These are phyloP conservation scores for Geranomyces variabilis DNA, from an alignment of 192 early-diverging fungal genomes.

Conservation along the genomic window DNA sequence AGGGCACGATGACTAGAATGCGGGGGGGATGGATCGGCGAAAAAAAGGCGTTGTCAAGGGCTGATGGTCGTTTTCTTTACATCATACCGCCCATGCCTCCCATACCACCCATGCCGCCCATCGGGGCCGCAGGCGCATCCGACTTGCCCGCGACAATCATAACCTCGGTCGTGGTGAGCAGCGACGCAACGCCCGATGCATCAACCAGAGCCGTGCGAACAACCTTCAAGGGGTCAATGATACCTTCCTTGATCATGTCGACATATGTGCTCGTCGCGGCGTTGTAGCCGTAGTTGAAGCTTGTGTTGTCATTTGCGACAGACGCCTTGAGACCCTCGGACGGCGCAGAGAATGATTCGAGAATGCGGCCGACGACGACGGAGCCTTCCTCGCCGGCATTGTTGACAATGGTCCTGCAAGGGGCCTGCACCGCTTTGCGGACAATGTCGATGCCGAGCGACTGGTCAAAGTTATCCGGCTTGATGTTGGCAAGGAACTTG, in stretches of 20 bases:
- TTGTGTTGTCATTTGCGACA: slow-evolving; percentile 16
- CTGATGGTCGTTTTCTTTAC: no score
- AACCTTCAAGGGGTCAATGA: slow-evolving; percentile 99
- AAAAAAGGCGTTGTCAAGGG: no score
- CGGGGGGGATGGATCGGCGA: no score
- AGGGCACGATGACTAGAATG: no score
- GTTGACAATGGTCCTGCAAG: slow-evolving; percentile 91
- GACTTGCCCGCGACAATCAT: slow-evolving; percentile 93
- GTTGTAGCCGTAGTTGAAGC: slow-evolving; percentile 95
- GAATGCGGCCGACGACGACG: slow-evolving; percentile 93
- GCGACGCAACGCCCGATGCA: slow-evolving; percentile 94
- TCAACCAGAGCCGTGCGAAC: slow-evolving; percentile 97
- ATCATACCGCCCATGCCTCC: slow-evolving; percentile 76
- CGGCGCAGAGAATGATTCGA: slow-evolving; percentile 69
- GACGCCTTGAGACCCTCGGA: slow-evolving; percentile 40
- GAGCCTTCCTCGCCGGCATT: slow-evolving; percentile 98
- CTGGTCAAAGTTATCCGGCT: slow-evolving; percentile 99
- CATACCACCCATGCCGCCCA: slow-evolving; percentile 70
- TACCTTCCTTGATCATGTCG: slow-evolving; percentile 96
- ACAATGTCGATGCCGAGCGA: slow-evolving; percentile 97
- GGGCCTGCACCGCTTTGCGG: slow-evolving; percentile 89
- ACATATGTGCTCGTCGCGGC: slow-evolving; percentile 89
- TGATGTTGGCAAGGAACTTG: slow-evolving; percentile 77
- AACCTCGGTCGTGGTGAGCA: slow-evolving; percentile 97
- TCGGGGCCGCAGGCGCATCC: slow-evolving; percentile 55